Evolutionary conservation across 805 yeast species (phyloP).

Genomic region (Kregervanrija delftensis): DNA sequence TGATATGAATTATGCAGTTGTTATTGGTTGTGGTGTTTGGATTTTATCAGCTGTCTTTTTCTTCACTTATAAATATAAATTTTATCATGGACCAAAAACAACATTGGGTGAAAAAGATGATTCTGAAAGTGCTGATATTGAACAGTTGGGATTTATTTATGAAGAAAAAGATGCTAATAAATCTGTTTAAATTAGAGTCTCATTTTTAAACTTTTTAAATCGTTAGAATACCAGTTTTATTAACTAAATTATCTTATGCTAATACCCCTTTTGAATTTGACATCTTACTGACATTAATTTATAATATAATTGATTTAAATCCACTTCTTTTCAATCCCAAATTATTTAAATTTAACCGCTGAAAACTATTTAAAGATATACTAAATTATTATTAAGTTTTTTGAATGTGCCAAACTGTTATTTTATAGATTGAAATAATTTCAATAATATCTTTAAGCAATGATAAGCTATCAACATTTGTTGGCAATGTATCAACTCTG

Average conservation of each 20-base stretch:
- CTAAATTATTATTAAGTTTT: slow-evolving; percentile 1
- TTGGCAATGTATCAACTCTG: slow-evolving; percentile 9
- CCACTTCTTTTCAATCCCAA: not conserved
- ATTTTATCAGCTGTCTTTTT: slow-evolving; percentile 42
- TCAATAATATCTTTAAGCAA: slow-evolving; percentile 6
- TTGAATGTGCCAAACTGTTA: not conserved
- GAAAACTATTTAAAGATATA: slow-evolving; percentile 4
- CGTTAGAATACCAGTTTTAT: too few relatives aligned
- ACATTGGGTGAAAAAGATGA: too few relatives aligned
- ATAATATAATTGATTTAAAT: slow-evolving; percentile 6
- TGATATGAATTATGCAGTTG: slow-evolving; percentile 58
- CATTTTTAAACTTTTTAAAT: too few relatives aligned
- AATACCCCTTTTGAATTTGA: slow-evolving; percentile 3
- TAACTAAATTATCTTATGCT: slow-evolving; percentile 6
- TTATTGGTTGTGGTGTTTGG: slow-evolving; percentile 53
- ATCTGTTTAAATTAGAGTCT: slow-evolving; percentile 8
- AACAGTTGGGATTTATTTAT: too few relatives aligned
- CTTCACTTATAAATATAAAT: slow-evolving; percentile 41
- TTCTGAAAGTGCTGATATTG: too few relatives aligned
- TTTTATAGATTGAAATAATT: not conserved
- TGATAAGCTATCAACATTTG: slow-evolving; percentile 4
- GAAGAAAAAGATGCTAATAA: too few relatives aligned
- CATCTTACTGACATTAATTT: slow-evolving; percentile 8
- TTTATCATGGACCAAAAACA: slow-evolving; percentile 52
- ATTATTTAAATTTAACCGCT: slow-evolving; percentile 6